Percentiles rank a stretch among this genome's conserved stretches.
Conservation (phyloP, 768 basidiomycete species). For the Filobasidium floriforme region DNA sequence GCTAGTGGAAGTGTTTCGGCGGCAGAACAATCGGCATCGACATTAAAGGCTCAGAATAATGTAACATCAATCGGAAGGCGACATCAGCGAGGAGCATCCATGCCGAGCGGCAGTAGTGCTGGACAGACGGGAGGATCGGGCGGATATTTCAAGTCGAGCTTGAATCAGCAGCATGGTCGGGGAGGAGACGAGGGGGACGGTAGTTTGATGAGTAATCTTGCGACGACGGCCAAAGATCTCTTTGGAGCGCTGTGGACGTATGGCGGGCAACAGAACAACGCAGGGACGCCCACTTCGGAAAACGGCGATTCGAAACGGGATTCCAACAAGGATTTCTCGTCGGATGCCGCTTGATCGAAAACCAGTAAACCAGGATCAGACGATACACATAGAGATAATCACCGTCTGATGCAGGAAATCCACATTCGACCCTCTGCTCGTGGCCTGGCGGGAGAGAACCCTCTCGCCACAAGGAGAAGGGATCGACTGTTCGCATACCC, state of each 20-base stretch:
- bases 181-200: slow-evolving; percentile 33
- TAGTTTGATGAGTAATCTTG: slow-evolving; percentile 64
- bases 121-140: not conserved
- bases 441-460: too few relatives aligned
- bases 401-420: too few relatives aligned
- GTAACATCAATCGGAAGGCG: not conserved
- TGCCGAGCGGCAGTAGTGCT: not conserved
- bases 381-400: too few relatives aligned
- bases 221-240: slow-evolving; percentile 69
- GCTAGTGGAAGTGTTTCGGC: not conserved
- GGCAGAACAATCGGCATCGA: slow-evolving; percentile 9
- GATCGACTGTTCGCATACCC: too few relatives aligned
- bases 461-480: too few relatives aligned
- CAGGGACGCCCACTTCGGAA: too few relatives aligned
- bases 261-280: slow-evolving; percentile 11
- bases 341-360: too few relatives aligned
- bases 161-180: not conserved
- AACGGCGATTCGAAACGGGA: too few relatives aligned
- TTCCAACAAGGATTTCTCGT: too few relatives aligned
- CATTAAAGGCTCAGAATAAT: slow-evolving; percentile 6
- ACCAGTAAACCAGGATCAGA: too few relatives aligned
- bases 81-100: slow-evolving; percentile 17
- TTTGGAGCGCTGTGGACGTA: slow-evolving; percentile 58
- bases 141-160: not conserved
- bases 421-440: too few relatives aligned